phyloP scores from a whole-genome alignment of 139 green algal species.

The Tetraselmis chui region DNA sequence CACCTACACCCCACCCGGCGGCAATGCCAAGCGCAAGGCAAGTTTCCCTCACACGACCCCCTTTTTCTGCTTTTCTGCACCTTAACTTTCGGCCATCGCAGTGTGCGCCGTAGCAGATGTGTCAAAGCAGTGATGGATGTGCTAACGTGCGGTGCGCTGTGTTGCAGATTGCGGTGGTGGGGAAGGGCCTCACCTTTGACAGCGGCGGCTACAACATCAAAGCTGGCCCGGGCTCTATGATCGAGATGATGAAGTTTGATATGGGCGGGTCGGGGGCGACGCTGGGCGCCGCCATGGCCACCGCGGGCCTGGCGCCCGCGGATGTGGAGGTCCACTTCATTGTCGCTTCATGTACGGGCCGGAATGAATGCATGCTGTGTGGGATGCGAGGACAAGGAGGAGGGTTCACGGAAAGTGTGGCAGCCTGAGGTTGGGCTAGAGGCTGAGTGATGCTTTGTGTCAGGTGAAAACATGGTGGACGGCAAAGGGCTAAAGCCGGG shows the following conservation, averaged over 20 bases:
- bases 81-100: too few species aligned
- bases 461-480: constrained; percentile 98
- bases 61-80: too few species aligned
- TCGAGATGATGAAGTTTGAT: constrained; percentile 91
- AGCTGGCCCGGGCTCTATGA: constrained; percentile 81
- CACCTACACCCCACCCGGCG: constrained; percentile 65
- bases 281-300: constrained; percentile 70
- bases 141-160: too few species aligned
- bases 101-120: too few species aligned
- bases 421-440: too few species aligned
- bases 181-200: constrained; percentile 92
- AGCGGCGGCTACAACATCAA: constrained; percentile 97
- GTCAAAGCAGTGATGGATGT: too few species aligned
- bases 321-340: constrained; percentile 87
- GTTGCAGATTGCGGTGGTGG: constrained; percentile 65
- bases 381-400: too few species aligned
- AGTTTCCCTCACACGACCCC: not conserved
- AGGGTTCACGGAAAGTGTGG: too few species aligned
- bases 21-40: constrained; percentile 1
- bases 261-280: constrained; percentile 77
- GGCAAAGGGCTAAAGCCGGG: constrained; percentile 77
- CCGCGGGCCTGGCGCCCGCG: constrained; percentile 56
- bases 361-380: too few species aligned
- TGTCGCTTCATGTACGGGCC: constrained; percentile 82
- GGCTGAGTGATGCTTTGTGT: too few species aligned